Base-by-base conservation (phyloP, 331 rosid genomes). In the Stylosanthes scabra region DNA sequence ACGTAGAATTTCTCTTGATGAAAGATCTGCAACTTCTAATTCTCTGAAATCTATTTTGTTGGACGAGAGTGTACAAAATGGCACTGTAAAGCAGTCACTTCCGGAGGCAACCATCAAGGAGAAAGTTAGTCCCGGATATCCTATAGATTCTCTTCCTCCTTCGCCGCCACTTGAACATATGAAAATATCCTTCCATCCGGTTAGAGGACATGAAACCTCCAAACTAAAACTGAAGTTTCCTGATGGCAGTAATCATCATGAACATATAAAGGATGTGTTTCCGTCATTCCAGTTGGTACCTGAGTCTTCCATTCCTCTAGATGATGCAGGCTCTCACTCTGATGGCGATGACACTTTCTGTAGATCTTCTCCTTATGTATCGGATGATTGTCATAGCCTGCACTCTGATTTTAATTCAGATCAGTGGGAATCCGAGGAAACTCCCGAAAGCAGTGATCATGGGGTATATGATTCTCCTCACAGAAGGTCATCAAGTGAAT, bases 151-250 rank as follows among this genome's bases (percentile, higher is more conserved):
- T 63, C 84, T 85, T 73, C 88, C 96, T 76, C 82, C 93, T 77
- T 95, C 99, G 13, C 99, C 99, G 6, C 96, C 96, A 45, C 97
- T 95, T 64, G 93, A 87, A 68, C 97, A 90, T 64, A 95, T 95
- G 97, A 92, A 90, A 75, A 95, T 95, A 74, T 95, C 97, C 61
- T 95, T 95, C 88, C 96, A 84, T 54, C 96, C 97, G 5, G 46
- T 87, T 39, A 79, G 67, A 71, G 82, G 88, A 68, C 66, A 72
- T 20, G 97, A 95, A 80, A 78, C 86, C 61, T 83, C 96, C 77
- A 90, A 86, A 82, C 78, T 95, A 68, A 84, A 86, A 79, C 83
- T 92, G 69, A 87, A 86, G 66, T 84, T 95, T 78, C 97, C 97
- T 27, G 92, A 88, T 73, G 91, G 90, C 10, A 78, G 66, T 70